Conservation (phyloP, 1,284 basidiomycete genomes). For the Austroboletus olivaceoglutinosus region DNA sequence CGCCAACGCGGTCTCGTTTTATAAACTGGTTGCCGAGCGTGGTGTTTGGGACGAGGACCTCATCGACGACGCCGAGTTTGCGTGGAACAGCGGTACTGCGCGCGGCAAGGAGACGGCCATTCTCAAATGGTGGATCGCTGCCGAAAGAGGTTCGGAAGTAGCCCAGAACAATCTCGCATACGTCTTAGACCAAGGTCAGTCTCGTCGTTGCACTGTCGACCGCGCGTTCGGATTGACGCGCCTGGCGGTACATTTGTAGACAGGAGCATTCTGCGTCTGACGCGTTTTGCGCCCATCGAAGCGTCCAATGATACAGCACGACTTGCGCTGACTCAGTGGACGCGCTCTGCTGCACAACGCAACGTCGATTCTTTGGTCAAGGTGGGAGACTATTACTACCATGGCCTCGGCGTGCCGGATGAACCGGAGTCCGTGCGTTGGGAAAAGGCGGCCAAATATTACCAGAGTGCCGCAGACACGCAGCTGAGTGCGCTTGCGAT, state of each 20-base stretch:
- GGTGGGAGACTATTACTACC: conserved; percentile 95
- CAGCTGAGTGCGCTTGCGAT: conserved; percentile 90
- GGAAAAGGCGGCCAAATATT: conserved; percentile 90
- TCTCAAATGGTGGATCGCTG: conserved; percentile 91
- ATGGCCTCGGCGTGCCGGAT: conserved; percentile 74
- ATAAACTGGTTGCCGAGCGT: conserved; percentile 85
- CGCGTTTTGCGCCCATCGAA: conserved; percentile 63
- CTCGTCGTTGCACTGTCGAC: not conserved
- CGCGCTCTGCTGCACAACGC: conserved; percentile 87
- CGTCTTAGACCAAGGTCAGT: conserved; percentile 83
- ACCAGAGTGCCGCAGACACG: conserved; percentile 90
- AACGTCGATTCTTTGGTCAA: conserved; percentile 96
- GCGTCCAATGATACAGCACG: conserved; percentile 78
- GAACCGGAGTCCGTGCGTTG: conserved; percentile 60
- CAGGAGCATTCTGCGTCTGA: conserved; percentile 67
- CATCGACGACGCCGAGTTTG: conserved; percentile 77
- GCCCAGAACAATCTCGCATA: conserved; percentile 97
- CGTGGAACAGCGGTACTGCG: conserved; percentile 73
- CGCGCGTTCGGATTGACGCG: not conserved
- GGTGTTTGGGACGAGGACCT: conserved; percentile 87
- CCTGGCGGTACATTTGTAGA: conserved; percentile 50
- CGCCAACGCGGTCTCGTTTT: conserved; percentile 83
- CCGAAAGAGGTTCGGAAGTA: conserved; percentile 88
- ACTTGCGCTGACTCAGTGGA: conserved; percentile 90
- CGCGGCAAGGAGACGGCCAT: conserved; percentile 71